Evolutionary conservation across 805 yeast species (phyloP).

Genomic region (Myxozyma mucilagina): DNA sequence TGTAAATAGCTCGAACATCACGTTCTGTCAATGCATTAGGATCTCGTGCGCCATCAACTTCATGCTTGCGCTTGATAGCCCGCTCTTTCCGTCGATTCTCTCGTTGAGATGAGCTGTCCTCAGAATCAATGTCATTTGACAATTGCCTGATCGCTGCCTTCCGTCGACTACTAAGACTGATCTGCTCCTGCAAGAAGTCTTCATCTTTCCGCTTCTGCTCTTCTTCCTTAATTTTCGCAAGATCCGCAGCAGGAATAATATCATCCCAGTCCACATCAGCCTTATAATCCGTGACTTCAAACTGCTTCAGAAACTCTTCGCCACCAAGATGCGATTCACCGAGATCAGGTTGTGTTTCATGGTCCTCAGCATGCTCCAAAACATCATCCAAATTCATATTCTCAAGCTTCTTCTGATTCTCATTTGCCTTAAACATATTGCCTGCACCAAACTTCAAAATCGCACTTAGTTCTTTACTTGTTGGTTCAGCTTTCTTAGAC

Average conservation of each 20-base stretch:
- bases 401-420: slow-evolving; percentile 93
- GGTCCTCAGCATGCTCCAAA: slow-evolving; percentile 95
- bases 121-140: slow-evolving; percentile 43
- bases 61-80: slow-evolving; percentile 42
- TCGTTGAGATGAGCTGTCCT: slow-evolving; percentile 45
- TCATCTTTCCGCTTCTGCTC: slow-evolving; percentile 87
- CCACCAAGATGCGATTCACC: slow-evolving; percentile 99
- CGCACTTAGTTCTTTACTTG: slow-evolving; percentile 81
- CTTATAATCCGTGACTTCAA: slow-evolving; percentile 97
- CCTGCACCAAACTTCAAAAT: slow-evolving; percentile 98
- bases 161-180: slow-evolving; percentile 79
- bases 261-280: slow-evolving; percentile 97
- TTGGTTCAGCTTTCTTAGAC: slow-evolving; percentile 68
- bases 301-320: slow-evolving; percentile 94
- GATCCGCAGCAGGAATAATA: slow-evolving; percentile 92
- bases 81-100: slow-evolving; percentile 43
- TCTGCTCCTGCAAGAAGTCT: slow-evolving; percentile 81
- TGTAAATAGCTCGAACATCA: slow-evolving; percentile 82
- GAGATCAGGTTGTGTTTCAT: slow-evolving; percentile 89
- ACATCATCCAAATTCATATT: slow-evolving; percentile 95
- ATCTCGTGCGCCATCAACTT: slow-evolving; percentile 44
- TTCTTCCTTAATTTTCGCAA: slow-evolving; percentile 83
- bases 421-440: slow-evolving; percentile 93
- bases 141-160: slow-evolving; percentile 48
- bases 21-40: slow-evolving; percentile 67